Base-by-base conservation (phyloP, 163 green algal species). In the Scenedesmus sp. region DNA sequence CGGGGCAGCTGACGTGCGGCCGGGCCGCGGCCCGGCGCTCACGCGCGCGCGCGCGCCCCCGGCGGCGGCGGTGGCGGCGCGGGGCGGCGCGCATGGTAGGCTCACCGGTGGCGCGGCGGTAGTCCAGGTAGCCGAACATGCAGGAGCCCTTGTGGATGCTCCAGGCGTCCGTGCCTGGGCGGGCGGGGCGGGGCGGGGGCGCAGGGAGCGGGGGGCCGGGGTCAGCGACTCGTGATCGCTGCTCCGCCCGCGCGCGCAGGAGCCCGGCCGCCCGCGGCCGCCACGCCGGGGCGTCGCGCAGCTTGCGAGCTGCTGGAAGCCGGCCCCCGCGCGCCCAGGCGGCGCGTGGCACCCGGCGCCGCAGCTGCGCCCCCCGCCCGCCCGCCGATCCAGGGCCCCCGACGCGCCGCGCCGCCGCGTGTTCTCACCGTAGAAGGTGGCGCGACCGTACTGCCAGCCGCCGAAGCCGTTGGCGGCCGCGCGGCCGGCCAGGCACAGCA, bases 141-240 rank as follows among this genome's bases (percentile, higher is more conserved):
- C 81, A 86, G 1, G 70, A 78, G 14, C 81, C 81, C 11, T 82
- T 63, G 56, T 86, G 81, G 7, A 86, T 86, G 4, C 26, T 50
- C 71, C 71, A 79, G 24, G 58, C 71, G 34, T 79, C 71, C 33
- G 71, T 79, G 48, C 66, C 70, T 70, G 56, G 15, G 28, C 36
- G 22, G 42, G 2, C 14, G n/a, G 14, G 36, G 13, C 4, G 39
- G 24, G 11, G 18, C 18, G 22, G 29, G 4, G 22, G 29, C 48
- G 64, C 26, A 5, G 2, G 11, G 7, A 28, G 6, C n/a, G 26
- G 9, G n/a, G 10, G 26, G 56, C 56, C 39, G 28, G n/a, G 2
- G 56, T 29, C 39, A 29, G 28, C 11, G n/a, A 22, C 22, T 64
- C 2, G 56, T 64, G 56, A 3, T 58, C 28, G 11, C 54, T 64